Percentiles rank a stretch among this genome's conserved stretches.
Evolutionary conservation across 495 filamentous ascomycete species (phyloP).

Genomic region (Tuber aestivum): DNA sequence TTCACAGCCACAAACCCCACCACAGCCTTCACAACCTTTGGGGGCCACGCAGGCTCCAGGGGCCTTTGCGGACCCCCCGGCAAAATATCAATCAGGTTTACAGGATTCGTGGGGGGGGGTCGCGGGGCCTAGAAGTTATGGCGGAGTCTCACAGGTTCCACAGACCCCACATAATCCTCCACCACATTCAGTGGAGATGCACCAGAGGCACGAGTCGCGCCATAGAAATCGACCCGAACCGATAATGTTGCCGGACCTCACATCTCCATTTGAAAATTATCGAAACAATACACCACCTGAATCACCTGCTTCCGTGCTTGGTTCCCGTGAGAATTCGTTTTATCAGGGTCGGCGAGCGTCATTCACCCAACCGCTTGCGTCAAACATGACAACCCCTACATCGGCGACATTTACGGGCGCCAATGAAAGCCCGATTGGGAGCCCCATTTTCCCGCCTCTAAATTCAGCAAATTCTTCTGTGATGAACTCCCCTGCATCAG

Average conservation of each 20-base stretch:
- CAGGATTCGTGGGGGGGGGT: neutral
- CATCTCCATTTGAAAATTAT: conserved; percentile 36
- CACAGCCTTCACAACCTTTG: conserved; percentile 3
- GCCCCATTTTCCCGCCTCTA: conserved; percentile 22
- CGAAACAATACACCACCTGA: conserved; percentile 41
- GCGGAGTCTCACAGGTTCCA: conserved; percentile 5
- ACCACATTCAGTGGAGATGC: conserved; percentile 14
- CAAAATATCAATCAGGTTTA: conserved; percentile 26
- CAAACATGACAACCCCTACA: conserved; percentile 38
- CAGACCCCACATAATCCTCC: conserved; percentile 9
- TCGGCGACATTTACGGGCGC: conserved; percentile 35
- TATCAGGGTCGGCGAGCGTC: conserved; percentile 24
- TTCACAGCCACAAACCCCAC: conserved; percentile 28
- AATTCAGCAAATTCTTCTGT: conserved; percentile 30
- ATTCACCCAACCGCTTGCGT: conserved; percentile 30
- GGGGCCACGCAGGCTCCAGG: neutral
- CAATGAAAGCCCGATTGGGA: conserved; percentile 38
- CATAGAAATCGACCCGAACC: conserved; percentile 37
- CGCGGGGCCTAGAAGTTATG: conserved; percentile 1
- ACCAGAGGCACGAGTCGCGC: conserved; percentile 33
- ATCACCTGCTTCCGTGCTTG: conserved; percentile 36
- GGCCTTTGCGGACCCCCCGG: conserved; percentile 3
- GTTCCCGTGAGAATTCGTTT: conserved; percentile 24
- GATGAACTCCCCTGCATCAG: conserved; percentile 24
- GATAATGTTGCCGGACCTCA: conserved; percentile 30